Conservation (phyloP, 345 rosid species). For the Citrus australasica region DNA sequence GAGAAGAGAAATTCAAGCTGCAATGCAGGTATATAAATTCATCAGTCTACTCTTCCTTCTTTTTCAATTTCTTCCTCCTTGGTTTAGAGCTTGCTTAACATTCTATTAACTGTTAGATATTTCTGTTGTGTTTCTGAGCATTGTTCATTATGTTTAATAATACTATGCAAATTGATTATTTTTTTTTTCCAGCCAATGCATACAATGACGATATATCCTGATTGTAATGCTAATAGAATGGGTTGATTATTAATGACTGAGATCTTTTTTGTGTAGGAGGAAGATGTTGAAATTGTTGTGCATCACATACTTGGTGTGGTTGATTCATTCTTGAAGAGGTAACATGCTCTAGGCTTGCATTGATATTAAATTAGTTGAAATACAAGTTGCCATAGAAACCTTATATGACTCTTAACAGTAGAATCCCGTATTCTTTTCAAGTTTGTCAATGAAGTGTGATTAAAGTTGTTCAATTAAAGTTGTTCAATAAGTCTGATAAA, state of each 20-base stretch:
- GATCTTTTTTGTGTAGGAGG: conserved; percentile 44
- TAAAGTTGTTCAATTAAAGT: not conserved
- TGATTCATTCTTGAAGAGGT: conserved; percentile 66
- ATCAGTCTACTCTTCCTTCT: not conserved
- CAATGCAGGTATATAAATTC: conserved; percentile 54
- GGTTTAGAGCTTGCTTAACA: not conserved
- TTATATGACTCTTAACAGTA: not conserved
- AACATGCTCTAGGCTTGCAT: conserved; percentile 2
- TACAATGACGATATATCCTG: not conserved
- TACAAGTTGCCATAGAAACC: not conserved
- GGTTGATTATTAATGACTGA: not conserved
- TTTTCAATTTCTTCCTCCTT: not conserved
- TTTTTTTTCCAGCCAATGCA: no score
- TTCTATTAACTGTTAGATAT: not conserved
- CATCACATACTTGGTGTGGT: conserved; percentile 72
- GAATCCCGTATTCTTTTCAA: not conserved
- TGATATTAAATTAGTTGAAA: not conserved
- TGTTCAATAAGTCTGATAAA: not conserved
- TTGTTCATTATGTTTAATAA: not conserved
- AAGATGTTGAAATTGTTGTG: conserved; percentile 63
- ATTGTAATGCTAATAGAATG: not conserved
- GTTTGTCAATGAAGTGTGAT: not conserved
- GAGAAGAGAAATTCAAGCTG: conserved; percentile 84
- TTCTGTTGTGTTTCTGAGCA: not conserved
- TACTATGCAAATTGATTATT: not conserved